A percentile compares a stretch with the other conserved stretches of the same genome.
These are phyloP conservation scores for Capsella bursapastoris DNA, from an alignment of 345 rosid genomes.

Conservation along the genomic window DNA sequence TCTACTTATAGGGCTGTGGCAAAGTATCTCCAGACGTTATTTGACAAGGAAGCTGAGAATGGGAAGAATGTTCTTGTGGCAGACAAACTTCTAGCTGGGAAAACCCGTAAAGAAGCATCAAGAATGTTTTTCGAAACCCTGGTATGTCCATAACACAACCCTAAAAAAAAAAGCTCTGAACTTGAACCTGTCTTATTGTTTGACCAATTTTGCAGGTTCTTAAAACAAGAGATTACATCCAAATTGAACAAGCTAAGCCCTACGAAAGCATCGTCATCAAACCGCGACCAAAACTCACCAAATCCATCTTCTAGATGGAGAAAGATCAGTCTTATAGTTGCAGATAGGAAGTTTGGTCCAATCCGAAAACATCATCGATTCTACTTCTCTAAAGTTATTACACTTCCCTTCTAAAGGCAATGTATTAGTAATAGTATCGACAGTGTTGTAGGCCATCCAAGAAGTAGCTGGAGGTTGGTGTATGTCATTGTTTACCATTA, in stretches of 20 bases:
- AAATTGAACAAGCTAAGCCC: constrained; percentile 80
- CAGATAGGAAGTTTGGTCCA: constrained; percentile 46
- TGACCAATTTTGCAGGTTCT: constrained; percentile 64
- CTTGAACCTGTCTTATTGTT: constrained; percentile 1
- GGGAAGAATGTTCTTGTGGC: constrained; percentile 62
- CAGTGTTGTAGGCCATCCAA: constrained; percentile 37
- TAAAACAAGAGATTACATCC: constrained; percentile 90
- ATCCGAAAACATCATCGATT: constrained; percentile 24
- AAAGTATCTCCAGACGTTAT: constrained; percentile 77
- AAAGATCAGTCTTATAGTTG: constrained; percentile 38
- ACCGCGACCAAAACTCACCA: constrained; percentile 80
- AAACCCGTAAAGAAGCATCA: constrained; percentile 98
- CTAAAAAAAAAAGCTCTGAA: background rate
- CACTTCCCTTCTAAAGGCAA: constrained; percentile 18
- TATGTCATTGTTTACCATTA: constrained; percentile 28
- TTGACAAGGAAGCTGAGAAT: constrained; percentile 65
- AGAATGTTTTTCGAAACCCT: constrained; percentile 98
- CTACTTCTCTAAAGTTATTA: constrained; percentile 23
- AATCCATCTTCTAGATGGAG: constrained; percentile 66
- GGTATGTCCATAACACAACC: constrained; percentile 57
- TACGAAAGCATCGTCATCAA: constrained; percentile 67
- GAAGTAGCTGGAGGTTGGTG: constrained; percentile 36
- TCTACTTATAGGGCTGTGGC: constrained; percentile 80
- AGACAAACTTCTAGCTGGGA: constrained; percentile 77
- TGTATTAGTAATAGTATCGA: constrained; percentile 38